These are phyloP conservation scores for Gelatoporia subvermispora DNA, from an alignment of 768 basidiomycete species.

Conservation along the genomic window DNA sequence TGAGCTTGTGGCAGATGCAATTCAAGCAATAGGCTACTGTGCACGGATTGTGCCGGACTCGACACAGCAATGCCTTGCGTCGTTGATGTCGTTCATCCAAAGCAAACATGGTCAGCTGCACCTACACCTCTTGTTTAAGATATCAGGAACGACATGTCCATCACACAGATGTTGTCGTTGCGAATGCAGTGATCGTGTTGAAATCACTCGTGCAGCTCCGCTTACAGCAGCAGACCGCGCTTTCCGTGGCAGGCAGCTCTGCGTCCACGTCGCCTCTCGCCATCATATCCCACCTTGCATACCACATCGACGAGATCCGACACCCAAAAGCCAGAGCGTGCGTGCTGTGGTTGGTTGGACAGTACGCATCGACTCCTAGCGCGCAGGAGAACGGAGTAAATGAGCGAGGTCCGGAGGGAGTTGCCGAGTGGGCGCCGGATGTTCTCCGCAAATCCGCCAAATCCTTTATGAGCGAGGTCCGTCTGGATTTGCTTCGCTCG, in stretches of 20 bases:
- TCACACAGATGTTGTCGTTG: conserved; percentile 63
- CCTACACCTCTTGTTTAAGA: neutral
- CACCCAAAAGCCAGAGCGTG: conserved; percentile 82
- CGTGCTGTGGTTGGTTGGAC: conserved; percentile 90
- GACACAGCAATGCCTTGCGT: conserved; percentile 64
- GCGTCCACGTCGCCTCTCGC: conserved; percentile 39
- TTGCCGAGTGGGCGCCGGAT: conserved; percentile 84
- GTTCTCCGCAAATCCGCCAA: conserved; percentile 77
- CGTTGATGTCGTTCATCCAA: conserved; percentile 77
- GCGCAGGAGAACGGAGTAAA: conserved; percentile 11
- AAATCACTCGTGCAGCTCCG: conserved; percentile 79
- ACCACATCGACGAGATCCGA: conserved; percentile 70
- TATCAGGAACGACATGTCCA: neutral
- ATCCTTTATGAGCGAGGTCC: conserved; percentile 67
- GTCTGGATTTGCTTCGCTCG: conserved; percentile 9
- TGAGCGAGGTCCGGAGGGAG: conserved; percentile 42
- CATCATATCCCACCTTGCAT: conserved; percentile 77
- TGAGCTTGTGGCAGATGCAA: conserved; percentile 61
- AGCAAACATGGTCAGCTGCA: conserved; percentile 51
- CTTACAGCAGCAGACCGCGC: conserved; percentile 31
- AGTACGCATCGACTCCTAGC: conserved; percentile 62
- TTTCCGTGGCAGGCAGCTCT: conserved; percentile 12
- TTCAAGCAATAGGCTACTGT: conserved; percentile 75
- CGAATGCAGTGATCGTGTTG: conserved; percentile 77
- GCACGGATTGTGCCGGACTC: conserved; percentile 66